A percentile compares a stretch with the other conserved stretches of the same genome.
These are phyloP conservation scores for Madurella mycetomatis DNA, from an alignment of 2,329 filamentous ascomycete genomes.

Conservation along the genomic window DNA sequence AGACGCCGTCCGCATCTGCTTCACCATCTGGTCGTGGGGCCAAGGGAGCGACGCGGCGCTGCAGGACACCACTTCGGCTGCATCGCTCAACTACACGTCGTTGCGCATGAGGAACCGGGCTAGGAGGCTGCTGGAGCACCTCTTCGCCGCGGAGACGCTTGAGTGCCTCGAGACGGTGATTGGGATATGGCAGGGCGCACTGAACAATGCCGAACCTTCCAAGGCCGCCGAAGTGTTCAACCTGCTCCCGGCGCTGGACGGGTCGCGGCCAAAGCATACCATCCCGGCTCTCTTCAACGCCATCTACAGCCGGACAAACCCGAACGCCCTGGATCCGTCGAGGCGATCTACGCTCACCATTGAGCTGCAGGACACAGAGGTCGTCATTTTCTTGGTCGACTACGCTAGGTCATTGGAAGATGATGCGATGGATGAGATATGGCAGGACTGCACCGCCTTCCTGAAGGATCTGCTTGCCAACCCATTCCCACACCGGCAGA, in stretches of 20 bases:
- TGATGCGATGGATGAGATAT: slow-evolving; percentile 97
- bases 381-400: slow-evolving; percentile 84
- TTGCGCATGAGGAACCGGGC: slow-evolving; percentile 86
- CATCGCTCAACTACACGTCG: slow-evolving; percentile 88
- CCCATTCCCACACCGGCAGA: slow-evolving; percentile 90
- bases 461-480: slow-evolving; percentile 85
- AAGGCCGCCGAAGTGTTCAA: slow-evolving; percentile 69
- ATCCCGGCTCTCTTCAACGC: slow-evolving; percentile 94
- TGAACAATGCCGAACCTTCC: slow-evolving; percentile 42
- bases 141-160: slow-evolving; percentile 86
- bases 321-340: slow-evolving; percentile 68
- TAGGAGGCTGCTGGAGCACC: slow-evolving; percentile 80
- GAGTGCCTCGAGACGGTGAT: slow-evolving; percentile 92
- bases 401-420: slow-evolving; percentile 90
- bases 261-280: slow-evolving; percentile 83
- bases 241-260: slow-evolving; percentile 84
- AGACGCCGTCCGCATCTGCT: slow-evolving; percentile 88
- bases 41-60: slow-evolving; percentile 54
- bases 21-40: slow-evolving; percentile 93
- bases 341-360: slow-evolving; percentile 87
- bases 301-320: slow-evolving; percentile 91
- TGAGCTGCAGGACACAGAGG: slow-evolving; percentile 73
- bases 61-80: slow-evolving; percentile 63
- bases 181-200: slow-evolving; percentile 67
- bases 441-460: slow-evolving; percentile 90